Conservation (phyloP, 345 rosid genomes). For the Carallia brachiata region DNA sequence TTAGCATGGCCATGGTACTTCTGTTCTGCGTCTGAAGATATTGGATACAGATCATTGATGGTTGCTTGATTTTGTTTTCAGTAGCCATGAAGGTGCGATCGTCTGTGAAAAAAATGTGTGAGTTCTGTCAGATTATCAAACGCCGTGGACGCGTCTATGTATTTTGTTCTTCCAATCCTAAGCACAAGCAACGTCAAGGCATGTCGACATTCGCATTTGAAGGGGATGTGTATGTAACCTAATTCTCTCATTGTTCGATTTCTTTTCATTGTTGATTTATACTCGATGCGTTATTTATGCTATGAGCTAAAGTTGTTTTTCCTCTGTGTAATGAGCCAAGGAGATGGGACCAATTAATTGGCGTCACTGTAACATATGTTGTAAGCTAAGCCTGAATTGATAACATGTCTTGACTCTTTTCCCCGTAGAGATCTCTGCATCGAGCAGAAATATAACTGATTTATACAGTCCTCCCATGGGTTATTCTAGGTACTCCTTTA, state of each 20-base stretch:
- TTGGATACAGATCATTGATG: background rate
- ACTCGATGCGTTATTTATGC: too few species aligned
- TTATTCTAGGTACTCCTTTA: too few species aligned
- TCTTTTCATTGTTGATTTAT: background rate
- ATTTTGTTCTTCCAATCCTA: constrained; percentile 67
- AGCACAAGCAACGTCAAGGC: constrained; percentile 97
- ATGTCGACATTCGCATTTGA: constrained; percentile 51
- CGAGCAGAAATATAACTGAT: too few species aligned
- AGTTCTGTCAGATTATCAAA: constrained; percentile 80
- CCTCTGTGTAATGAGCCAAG: too few species aligned
- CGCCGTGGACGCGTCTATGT: constrained; percentile 87
- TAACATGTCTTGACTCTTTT: too few species aligned
- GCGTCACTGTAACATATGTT: too few species aligned
- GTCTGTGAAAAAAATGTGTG: constrained; percentile 95
- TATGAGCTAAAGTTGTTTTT: too few species aligned
- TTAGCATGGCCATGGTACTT: background rate
- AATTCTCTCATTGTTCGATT: background rate
- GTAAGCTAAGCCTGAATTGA: too few species aligned
- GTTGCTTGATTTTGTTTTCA: constrained; percentile 17
- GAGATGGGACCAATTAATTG: too few species aligned
- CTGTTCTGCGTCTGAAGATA: background rate
- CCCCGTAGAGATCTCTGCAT: too few species aligned
- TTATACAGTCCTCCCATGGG: too few species aligned
- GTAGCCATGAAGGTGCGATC: constrained; percentile 83
- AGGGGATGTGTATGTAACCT: constrained; percentile 42